phyloP scores from a whole-genome alignment of 2,329 filamentous ascomycete genomes.

The Trichoderma sp. region DNA sequence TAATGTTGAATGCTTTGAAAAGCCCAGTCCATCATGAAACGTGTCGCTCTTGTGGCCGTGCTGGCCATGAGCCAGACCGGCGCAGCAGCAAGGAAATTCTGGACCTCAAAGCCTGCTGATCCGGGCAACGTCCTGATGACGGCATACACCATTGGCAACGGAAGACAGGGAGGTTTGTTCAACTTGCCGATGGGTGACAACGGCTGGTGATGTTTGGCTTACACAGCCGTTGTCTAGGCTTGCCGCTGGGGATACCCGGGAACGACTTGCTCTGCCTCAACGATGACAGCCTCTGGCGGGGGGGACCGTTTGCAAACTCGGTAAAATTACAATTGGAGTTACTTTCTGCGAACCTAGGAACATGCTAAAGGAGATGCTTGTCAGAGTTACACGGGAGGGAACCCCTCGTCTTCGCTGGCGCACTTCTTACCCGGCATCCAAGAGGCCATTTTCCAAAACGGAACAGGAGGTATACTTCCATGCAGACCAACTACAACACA shows the following conservation, averaged over 20 bases:
- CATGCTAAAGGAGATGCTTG: background rate
- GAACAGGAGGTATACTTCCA: conserved; percentile 46
- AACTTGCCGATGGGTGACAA: conserved; percentile 8
- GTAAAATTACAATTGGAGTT: no score
- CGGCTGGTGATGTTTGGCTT: background rate
- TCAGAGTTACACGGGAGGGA: conserved; percentile 51
- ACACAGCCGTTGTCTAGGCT: conserved; percentile 18
- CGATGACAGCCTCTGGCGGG: conserved; percentile 53
- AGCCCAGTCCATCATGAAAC: background rate
- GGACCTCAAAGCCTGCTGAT: conserved; percentile 24
- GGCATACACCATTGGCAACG: conserved; percentile 53
- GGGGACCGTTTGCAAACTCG: conserved; percentile 50
- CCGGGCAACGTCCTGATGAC: conserved; percentile 37
- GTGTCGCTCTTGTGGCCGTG: conserved; percentile 2
- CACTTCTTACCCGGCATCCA: conserved; percentile 46
- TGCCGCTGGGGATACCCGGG: conserved; percentile 49
- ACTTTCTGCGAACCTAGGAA: no score
- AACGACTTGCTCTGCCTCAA: conserved; percentile 50
- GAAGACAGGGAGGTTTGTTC: conserved; percentile 46
- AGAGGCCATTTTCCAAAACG: conserved; percentile 52
- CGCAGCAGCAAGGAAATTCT: conserved; percentile 20
- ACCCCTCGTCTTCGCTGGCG: conserved; percentile 43
- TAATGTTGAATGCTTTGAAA: background rate
- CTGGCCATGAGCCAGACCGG: conserved; percentile 20
- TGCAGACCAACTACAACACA: no score